Evolutionary conservation across 495 filamentous ascomycete genomes (phyloP), one percentile per base, ranked within the genome.

Genomic region (Clavariopsis aquatica): DNA sequence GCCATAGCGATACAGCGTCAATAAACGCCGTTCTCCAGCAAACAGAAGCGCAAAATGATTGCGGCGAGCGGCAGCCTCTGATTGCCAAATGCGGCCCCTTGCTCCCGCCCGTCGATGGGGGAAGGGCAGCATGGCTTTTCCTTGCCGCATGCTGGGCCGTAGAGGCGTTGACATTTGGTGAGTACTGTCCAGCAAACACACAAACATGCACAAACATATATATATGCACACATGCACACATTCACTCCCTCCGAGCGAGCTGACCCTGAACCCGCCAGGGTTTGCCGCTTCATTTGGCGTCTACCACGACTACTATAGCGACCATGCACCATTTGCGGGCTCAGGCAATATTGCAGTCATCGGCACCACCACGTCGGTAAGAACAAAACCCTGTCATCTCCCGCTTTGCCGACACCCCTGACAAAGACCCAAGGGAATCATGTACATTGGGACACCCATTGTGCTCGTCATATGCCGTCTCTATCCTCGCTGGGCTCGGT

Each of bases 91-190:
- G n/a, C n/a, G n/a, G n/a, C n/a, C n/a, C 74, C 59, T 74, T 76
- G 29, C 74, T 88, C 19, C 85, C 85, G 5, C 80, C 78, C 0
- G 81, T 73, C 9, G 87, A 89, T 69, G 71, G 78, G 27, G 87
- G 86, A 7, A 82, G 78, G 52, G 74, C 83, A 26, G 86, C 87
- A 17, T 90, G 83, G 82, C 75, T 87, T 0, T 87, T 87, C 62
- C 76, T 90, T 1, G 77, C 77, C 1, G 84, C 81, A 2, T 80
- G 81, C 65, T 88, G 88, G 71, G 70, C 82, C 47, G 74, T 89
- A 36, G 86, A 90, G 67, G 81, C 77, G 20, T 71, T 88, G 17
- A 75, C 86, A 24, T 89, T 84, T 85, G 86, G 85, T 85, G 71
- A 66, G 75, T 70, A 36, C 29, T 13, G 6, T 47, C 6, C 5